Evolutionary conservation across 179 eudicot species (phyloP).

Genomic region (Vitellaria paradoxa): DNA sequence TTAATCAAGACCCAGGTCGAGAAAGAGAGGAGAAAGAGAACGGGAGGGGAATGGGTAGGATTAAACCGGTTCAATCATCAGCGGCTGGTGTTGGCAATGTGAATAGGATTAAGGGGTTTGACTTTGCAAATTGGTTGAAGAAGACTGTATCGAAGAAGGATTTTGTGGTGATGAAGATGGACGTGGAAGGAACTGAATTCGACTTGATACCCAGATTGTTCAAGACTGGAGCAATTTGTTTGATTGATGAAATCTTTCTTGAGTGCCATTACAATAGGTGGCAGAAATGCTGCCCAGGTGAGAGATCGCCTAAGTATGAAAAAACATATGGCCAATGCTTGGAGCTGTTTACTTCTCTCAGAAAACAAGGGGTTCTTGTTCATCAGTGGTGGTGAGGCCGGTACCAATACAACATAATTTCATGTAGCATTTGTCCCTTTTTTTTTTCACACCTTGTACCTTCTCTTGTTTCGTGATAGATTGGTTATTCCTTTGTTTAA

Average conservation of each 20-base stretch:
- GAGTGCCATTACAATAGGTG: slow-evolving; percentile 72
- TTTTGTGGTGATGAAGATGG: slow-evolving; percentile 95
- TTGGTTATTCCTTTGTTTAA: background rate
- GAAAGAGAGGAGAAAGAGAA: slow-evolving; percentile 44
- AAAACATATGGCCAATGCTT: slow-evolving; percentile 49
- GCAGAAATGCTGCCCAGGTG: slow-evolving; percentile 90
- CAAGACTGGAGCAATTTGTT: slow-evolving; percentile 60
- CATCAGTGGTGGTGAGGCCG: slow-evolving; percentile 51
- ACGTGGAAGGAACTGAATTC: slow-evolving; percentile 88
- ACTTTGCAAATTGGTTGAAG: slow-evolving; percentile 88
- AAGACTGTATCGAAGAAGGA: slow-evolving; percentile 62
- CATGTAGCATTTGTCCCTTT: background rate
- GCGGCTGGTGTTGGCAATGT: slow-evolving; percentile 32
- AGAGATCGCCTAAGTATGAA: slow-evolving; percentile 43
- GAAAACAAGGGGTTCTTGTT: slow-evolving; percentile 48
- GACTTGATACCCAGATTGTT: slow-evolving; percentile 56
- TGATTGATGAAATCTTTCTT: slow-evolving; percentile 60
- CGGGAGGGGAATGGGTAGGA: slow-evolving; percentile 85
- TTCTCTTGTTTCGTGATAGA: background rate
- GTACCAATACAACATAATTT: background rate
- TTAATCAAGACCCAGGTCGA: slow-evolving; percentile 68
- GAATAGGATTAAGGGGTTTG: slow-evolving; percentile 70
- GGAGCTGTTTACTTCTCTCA: slow-evolving; percentile 35
- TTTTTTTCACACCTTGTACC: no score
- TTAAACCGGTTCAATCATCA: slow-evolving; percentile 53